Base-by-base conservation (phyloP, 1,284 basidiomycete species). In the Anthracocystis panici-leucophaei region DNA sequence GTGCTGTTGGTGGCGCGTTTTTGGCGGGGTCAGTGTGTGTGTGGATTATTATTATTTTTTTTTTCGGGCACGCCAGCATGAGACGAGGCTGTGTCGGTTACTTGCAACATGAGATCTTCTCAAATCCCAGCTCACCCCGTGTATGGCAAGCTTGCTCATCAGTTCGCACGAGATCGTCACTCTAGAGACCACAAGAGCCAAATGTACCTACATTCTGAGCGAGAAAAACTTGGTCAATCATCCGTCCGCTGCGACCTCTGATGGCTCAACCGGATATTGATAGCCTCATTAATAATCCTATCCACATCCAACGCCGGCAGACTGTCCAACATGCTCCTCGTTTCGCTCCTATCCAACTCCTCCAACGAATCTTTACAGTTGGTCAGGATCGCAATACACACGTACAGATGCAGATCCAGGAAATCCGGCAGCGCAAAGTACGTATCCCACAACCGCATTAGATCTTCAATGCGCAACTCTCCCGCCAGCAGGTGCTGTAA, bases 301-400 rank as follows among this genome's bases (percentile, higher is more conserved):
- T 86, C 84, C 2, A 86, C 61, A 40, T 85, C 83, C 52, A 85
- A 62, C 20, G 72, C 67, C 2, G 85, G 85, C 12, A 86, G 65
- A 25, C 77, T 81, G n/a, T 76, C 79, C 18, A 86, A 56, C 80
- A 85, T 81, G 56, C 83, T 83, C 61, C 78, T 82, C 35, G 82
- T 79, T 63, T 85, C 85, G 11, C 75, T 78, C 35, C 84, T 69
- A 55, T 86, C 85, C 45, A 86, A 58, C 54, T 85, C 85, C 73
- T 86, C 85, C 42, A 86, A 60, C 27, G 81, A 73, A 56, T 86
- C 85, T 57, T 85, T 83, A 66, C 81, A 82, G 41, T 81, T 82
- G 11, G 79, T 85, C n/a, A 86, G 63, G 42, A 86, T 84, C 25
- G 85, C 82, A 5, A 86, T 69, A 65, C 85, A 86, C 5, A 86